Conservation (phyloP, 305 asterid genomes). For the Fraxinus dipetala region DNA sequence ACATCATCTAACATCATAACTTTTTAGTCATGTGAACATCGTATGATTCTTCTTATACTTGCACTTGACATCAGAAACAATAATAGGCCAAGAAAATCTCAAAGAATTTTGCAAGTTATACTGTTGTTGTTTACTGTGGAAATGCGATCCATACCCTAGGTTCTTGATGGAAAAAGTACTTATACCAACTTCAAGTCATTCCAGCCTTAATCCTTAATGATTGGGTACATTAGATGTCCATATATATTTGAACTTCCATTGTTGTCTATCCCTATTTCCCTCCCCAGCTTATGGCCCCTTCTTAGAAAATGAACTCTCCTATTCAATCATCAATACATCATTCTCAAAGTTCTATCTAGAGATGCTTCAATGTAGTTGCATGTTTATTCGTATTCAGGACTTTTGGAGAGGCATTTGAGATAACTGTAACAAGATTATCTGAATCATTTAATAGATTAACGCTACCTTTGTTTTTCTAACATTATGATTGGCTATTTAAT, state of each 20-base stretch:
- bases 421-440: neutral
- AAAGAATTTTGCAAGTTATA: neutral
- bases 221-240: slow-evolving; percentile 1
- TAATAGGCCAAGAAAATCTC: neutral
- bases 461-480: neutral
- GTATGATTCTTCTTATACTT: slow-evolving; percentile 8
- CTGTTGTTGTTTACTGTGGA: neutral
- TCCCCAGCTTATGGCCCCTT: neutral
- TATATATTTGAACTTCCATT: neutral
- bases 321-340: neutral
- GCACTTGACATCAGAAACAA: neutral
- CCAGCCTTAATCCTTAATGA: neutral
- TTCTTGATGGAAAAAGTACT: neutral
- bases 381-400: slow-evolving; percentile 1
- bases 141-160: neutral
- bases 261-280: neutral
- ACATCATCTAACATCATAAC: neutral
- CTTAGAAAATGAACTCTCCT: slow-evolving; percentile 3
- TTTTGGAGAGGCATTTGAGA: neutral
- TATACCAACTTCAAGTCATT: neutral
- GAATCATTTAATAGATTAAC: neutral
- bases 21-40: neutral
- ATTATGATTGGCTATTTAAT: slow-evolving; percentile 10
- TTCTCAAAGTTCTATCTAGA: neutral
- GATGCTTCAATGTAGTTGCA: neutral